Evolutionary conservation across 176 grass and related monocot genomes (phyloP).

Genomic region (Hyparrhenia diplandra): DNA sequence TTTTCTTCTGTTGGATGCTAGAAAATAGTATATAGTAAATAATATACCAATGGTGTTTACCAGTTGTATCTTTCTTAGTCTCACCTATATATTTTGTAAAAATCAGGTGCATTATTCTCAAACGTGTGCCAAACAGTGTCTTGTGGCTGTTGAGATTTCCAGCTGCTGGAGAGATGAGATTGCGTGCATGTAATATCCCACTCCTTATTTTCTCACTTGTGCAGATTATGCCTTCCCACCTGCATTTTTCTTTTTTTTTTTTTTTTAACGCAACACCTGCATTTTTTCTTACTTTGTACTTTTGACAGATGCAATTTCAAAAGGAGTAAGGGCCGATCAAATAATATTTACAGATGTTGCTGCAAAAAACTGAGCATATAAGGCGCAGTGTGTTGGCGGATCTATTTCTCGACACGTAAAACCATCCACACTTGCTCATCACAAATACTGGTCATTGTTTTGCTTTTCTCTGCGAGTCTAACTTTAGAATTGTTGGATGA

Average conservation of each 20-base stretch:
- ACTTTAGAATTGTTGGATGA: not conserved
- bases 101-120: constrained; percentile 8
- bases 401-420: constrained; percentile 9
- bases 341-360: constrained; percentile 13
- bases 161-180: not conserved
- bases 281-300: not conserved
- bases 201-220: not conserved
- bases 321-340: not conserved
- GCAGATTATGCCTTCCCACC: not conserved
- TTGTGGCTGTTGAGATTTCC: constrained; percentile 2
- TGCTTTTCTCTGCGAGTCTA: not conserved
- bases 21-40: not conserved
- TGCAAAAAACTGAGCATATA: not conserved
- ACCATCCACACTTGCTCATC: not conserved
- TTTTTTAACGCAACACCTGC: no score
- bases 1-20: not conserved
- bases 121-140: constrained; percentile 3
- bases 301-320: not conserved
- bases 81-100: not conserved
- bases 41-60: not conserved
- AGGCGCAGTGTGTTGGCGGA: not conserved
- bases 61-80: not conserved
- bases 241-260: not conserved
- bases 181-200: not conserved
- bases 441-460: not conserved